Base-by-base conservation (phyloP, 345 rosid species). In the Cardamine occulta region DNA sequence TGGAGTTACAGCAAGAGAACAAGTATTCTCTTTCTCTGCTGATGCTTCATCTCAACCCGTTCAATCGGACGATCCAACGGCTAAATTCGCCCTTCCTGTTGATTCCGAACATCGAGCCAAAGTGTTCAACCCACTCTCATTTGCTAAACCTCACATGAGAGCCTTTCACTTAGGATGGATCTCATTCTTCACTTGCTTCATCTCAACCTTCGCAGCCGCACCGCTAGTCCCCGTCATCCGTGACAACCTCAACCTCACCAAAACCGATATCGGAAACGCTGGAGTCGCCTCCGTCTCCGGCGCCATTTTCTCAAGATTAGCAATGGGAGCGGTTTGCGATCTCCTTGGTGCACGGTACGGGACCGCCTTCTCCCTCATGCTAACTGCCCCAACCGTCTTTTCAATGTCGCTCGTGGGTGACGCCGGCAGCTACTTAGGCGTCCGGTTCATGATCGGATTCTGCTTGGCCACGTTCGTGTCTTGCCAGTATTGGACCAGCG, bases 221-320 rank as follows among this genome's bases (percentile, higher is more conserved):
- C 98, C 98, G 0, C 88, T 90, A 4, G 87, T 90, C 49, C 96
- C 96, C 7, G 76, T 90, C 80, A 93, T 93, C 60, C 84, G 91
- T 0, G 98, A 93, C 70, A 93, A 88, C 79, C 95, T 93, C 15
- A 74, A 88, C 73, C 73, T 88, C 9, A 87, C 84, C 54, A 89
- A 88, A 58, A 40, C 49, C 1, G 96, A 87, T 74, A 84, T 88
- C 0, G 98, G 96, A 0, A 93, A 90, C 31, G 98, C 95, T 0
- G 91, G 96, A 8, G 89, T 93, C 2, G 98, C 98, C 19, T 93
- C 98, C 0, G 96, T 93, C 21, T 88, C 94, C 0, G 93, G 96
- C 0, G 87, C 90, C 68, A 93, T 93, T 60, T 82, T 90, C 79
- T 90, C 95, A 14, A 85, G 96, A 84, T 85, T 90, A 5, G 83